Evolutionary conservation across 352 stramenopile genomes (phyloP).

Genomic region (Pythium vanterpoolii): DNA sequence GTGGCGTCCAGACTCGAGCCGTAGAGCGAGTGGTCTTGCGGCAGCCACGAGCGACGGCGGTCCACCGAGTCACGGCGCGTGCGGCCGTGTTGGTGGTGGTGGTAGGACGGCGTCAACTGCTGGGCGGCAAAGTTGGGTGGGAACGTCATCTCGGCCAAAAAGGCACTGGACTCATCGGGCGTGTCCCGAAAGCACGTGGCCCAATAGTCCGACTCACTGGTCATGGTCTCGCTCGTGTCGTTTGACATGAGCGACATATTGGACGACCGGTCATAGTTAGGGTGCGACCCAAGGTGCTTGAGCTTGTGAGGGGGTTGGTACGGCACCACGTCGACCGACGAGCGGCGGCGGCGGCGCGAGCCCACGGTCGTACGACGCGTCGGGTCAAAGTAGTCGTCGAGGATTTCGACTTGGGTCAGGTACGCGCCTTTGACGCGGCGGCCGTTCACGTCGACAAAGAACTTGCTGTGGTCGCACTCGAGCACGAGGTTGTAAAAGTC

Average conservation of each 20-base stretch:
- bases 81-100: not conserved
- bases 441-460: slow-evolving; percentile 52
- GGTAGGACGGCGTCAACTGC: not conserved
- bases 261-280: slow-evolving; percentile 20
- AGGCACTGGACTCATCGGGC: slow-evolving; percentile 3
- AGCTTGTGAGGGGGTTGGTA: slow-evolving; percentile 21
- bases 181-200: slow-evolving; percentile 13
- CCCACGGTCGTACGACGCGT: slow-evolving; percentile 13
- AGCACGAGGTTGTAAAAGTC: slow-evolving; percentile 80
- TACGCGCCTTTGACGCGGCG: slow-evolving; percentile 52
- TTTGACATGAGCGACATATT: slow-evolving; percentile 27
- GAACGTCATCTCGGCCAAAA: slow-evolving; percentile 16
- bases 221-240: slow-evolving; percentile 17
- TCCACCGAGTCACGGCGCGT: slow-evolving; percentile 13
- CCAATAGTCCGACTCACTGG: slow-evolving; percentile 22
- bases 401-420: slow-evolving; percentile 42
- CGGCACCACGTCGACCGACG: slow-evolving; percentile 16
- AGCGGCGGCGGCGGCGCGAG: slow-evolving; percentile 18
- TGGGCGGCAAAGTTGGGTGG: slow-evolving; percentile 1
- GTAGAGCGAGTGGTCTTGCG: slow-evolving; percentile 6
- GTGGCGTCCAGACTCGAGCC: slow-evolving; percentile 1
- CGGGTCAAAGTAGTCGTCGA: slow-evolving; percentile 58
- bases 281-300: slow-evolving; percentile 13
- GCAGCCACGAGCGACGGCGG: slow-evolving; percentile 12
- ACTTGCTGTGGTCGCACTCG: slow-evolving; percentile 65